Evolutionary conservation across 306 rosid species (phyloP), one percentile per base, ranked within the genome.

Genomic region (Cajanus cajan): DNA sequence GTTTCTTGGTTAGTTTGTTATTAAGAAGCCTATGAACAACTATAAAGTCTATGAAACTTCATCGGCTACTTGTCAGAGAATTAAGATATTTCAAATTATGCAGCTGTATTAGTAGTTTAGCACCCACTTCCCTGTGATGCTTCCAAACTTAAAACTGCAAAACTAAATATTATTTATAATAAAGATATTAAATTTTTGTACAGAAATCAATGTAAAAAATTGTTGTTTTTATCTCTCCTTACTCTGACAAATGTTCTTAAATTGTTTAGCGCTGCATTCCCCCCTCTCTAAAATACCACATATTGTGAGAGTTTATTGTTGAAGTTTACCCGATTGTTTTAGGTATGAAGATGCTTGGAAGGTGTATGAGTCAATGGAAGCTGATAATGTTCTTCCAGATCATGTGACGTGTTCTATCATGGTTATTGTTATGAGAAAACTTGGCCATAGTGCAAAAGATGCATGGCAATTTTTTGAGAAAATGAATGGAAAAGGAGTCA

Each of bases 311-410:
- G 61, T 33, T 85, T 18, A 15, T 65, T 79, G 25, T 61, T 65
- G 45, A 37, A 65, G 50, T 65, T 31, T 34, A 16, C 70, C 28
- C 37, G 41, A 33, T 81, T 66, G 16, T 86, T 67, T 72, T 83
- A 94, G 98, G 92, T 92, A 77, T 68, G 83, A 87, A 34, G 94
- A 92, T 83, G 97, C 97, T 72, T 90, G 88, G 91, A 78, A 88
- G 78, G 88, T 86, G 48, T 94, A 80, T 13, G 89, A 89, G 85
- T 68, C 85, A 2, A 92, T 94, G 98, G 97, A 92, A 87, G 81
- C 84, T 10, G 89, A 88, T 68, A 89, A 88, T 70, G 75, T 83
- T 15, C 76, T 12, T 77, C 97, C 94, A 1, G 97, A 94, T 88
- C 92, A 92, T 58, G 97, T 94, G 82, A 94, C 97, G 1, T 89